These are phyloP conservation scores for Fusarium veterinarium DNA, from an alignment of 2,329 filamentous ascomycete genomes.

Conservation along the genomic window DNA sequence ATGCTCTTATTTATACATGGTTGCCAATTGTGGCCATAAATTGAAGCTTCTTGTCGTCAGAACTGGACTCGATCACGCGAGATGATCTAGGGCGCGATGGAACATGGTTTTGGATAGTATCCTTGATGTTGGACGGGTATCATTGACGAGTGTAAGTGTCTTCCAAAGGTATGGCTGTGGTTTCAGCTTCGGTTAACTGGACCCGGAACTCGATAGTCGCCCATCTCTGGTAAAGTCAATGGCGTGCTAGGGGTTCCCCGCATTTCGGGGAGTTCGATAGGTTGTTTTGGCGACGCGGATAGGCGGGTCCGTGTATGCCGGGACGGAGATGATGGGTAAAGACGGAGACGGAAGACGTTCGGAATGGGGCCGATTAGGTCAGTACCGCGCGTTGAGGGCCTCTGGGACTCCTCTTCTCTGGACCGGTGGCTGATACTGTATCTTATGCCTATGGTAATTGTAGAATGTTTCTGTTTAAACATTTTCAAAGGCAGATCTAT, in stretches of 20 bases:
- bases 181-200: neutral
- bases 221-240: conserved; percentile 2
- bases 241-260: neutral
- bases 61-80: conserved; percentile 1
- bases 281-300: neutral
- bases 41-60: neutral
- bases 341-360: neutral
- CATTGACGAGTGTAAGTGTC: neutral
- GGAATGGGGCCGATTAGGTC: neutral
- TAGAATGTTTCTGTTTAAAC: neutral
- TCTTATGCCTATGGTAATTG: neutral
- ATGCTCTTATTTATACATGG: conserved; percentile 1
- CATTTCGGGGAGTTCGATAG: neutral
- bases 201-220: neutral
- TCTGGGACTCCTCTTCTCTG: neutral
- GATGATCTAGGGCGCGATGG: neutral
- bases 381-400: neutral
- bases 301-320: neutral
- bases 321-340: neutral
- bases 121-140: neutral
- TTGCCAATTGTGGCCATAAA: neutral
- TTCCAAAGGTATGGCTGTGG: neutral
- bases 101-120: neutral
- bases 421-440: neutral
- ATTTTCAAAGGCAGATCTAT: neutral